phyloP scores from a whole-genome alignment of 2,329 filamentous ascomycete species.

The Colletotrichum sidae region DNA sequence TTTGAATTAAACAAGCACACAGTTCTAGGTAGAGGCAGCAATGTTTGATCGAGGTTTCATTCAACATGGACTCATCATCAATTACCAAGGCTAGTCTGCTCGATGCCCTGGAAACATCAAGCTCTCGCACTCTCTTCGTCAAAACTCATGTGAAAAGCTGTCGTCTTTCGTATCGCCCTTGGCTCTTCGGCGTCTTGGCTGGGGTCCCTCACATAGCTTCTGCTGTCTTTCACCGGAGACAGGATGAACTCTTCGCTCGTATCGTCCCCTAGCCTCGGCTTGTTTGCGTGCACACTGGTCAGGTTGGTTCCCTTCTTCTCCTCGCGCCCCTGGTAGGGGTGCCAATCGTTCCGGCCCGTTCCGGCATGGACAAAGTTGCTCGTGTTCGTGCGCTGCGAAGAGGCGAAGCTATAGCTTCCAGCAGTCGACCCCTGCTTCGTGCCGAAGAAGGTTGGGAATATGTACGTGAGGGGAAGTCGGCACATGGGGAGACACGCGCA shows the following conservation, averaged over 20 bases:
- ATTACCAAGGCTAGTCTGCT: too few species aligned
- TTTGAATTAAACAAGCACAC: too few species aligned
- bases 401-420: constrained; percentile 30
- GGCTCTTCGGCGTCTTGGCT: constrained; percentile 35
- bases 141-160: constrained; percentile 50
- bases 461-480: constrained; percentile 50
- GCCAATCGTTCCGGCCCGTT: constrained; percentile 46
- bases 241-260: constrained; percentile 51
- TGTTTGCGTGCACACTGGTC: constrained; percentile 41
- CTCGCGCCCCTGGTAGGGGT: constrained; percentile 46
- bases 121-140: constrained; percentile 37
- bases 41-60: too few species aligned
- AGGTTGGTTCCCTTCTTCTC: constrained; percentile 43
- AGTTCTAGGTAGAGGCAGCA: too few species aligned
- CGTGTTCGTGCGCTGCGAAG: constrained; percentile 18
- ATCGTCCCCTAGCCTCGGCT: constrained; percentile 39
- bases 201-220: constrained; percentile 15
- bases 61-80: too few species aligned
- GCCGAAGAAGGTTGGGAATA: constrained; percentile 50
- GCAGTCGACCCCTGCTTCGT: constrained; percentile 28
- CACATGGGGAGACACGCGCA: constrained; percentile 46
- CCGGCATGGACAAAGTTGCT: constrained; percentile 36
- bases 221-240: constrained; percentile 38
- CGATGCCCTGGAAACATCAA: not conserved
- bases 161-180: constrained; percentile 50